Conservation (phyloP, 2,329 filamentous ascomycete genomes). For the Diaporthe aspalathi region DNA sequence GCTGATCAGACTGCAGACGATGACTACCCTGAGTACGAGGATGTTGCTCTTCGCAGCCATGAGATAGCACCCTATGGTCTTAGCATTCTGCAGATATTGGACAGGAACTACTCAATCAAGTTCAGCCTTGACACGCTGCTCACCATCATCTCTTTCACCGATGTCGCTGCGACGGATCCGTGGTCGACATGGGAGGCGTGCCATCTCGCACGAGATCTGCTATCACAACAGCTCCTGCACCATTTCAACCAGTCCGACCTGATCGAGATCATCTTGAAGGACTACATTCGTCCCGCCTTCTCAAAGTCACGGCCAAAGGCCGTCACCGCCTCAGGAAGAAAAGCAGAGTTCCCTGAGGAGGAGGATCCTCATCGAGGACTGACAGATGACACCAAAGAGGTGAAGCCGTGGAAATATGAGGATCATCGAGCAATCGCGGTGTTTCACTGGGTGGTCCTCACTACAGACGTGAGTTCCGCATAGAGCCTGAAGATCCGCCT, state of each 20-base stretch:
- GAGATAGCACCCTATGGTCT: slow-evolving; percentile 28
- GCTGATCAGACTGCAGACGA: slow-evolving; percentile 28
- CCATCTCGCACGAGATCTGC: slow-evolving; percentile 47
- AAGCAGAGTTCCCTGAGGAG: slow-evolving; percentile 57
- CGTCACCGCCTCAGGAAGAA: slow-evolving; percentile 69
- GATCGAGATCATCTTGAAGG: slow-evolving; percentile 67
- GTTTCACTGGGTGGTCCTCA: slow-evolving; percentile 69
- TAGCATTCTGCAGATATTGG: slow-evolving; percentile 4
- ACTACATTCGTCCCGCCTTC: slow-evolving; percentile 76
- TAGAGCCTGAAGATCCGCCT: slow-evolving; percentile 31
- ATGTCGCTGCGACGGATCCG: slow-evolving; percentile 41
- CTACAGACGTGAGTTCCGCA: slow-evolving; percentile 58
- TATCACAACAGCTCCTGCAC: slow-evolving; percentile 46
- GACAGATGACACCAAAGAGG: slow-evolving; percentile 52
- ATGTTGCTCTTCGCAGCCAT: slow-evolving; percentile 19
- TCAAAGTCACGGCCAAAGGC: slow-evolving; percentile 62
- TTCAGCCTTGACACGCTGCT: slow-evolving; percentile 46
- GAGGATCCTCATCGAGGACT: slow-evolving; percentile 51
- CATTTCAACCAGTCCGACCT: slow-evolving; percentile 53
- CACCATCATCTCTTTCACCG: slow-evolving; percentile 48
- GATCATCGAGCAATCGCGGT: slow-evolving; percentile 64
- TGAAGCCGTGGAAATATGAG: slow-evolving; percentile 72
- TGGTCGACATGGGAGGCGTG: slow-evolving; percentile 48
- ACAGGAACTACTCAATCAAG: slow-evolving; percentile 4
- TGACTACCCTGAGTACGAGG: slow-evolving; percentile 31